Percentiles rank a stretch among this genome's conserved stretches.
These are phyloP conservation scores for Sporothrix pallida DNA, from an alignment of 2,329 filamentous ascomycete species.

Conservation along the genomic window DNA sequence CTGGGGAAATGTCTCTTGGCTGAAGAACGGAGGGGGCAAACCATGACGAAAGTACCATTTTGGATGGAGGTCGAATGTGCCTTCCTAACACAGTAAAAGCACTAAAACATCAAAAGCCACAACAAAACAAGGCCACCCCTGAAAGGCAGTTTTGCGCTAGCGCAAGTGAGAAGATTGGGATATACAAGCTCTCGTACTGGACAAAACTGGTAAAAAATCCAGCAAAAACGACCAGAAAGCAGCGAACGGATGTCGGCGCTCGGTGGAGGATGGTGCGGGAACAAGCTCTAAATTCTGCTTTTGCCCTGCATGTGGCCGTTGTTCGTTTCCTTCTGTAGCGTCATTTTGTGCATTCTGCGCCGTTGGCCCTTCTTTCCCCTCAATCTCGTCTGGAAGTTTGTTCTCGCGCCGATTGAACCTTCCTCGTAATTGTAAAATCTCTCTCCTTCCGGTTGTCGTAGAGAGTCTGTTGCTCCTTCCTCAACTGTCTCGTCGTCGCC, in stretches of 20 bases:
- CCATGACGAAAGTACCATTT: background rate
- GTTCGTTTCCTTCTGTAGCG: background rate
- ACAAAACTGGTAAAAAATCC: background rate
- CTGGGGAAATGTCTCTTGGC: background rate
- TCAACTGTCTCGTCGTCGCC: background rate
- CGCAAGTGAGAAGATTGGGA: constrained; percentile 1
- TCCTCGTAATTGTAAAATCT: background rate
- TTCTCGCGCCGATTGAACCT: background rate
- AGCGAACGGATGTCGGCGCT: constrained; percentile 5
- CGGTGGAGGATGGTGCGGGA: background rate
- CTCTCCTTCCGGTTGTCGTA: background rate
- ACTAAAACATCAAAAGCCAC: background rate
- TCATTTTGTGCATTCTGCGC: background rate
- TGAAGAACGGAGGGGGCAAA: background rate
- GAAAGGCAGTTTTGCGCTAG: background rate
- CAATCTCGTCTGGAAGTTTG: background rate
- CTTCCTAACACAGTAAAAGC: background rate
- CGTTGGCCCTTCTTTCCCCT: constrained; percentile 6
- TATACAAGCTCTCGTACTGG: background rate
- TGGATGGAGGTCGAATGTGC: background rate
- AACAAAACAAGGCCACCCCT: constrained; percentile 6
- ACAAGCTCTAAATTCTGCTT: background rate
- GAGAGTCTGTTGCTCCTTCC: background rate
- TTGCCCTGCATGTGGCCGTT: background rate
- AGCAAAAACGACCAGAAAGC: no score